Conservation (phyloP, 2,329 filamentous ascomycete genomes). For the Ceratocystis cacaofunesta region DNA sequence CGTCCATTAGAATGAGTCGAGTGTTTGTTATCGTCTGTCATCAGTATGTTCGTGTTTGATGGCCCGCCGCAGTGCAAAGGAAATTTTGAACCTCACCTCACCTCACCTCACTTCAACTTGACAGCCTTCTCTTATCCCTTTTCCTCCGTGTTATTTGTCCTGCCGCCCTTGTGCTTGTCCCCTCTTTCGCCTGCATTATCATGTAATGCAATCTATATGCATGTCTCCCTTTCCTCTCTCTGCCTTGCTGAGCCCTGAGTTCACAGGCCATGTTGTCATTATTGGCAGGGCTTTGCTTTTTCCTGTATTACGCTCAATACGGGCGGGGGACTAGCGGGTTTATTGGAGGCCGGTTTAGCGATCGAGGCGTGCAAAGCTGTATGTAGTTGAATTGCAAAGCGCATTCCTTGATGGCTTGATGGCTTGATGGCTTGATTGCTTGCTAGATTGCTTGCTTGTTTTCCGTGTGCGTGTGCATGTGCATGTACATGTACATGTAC, state of each 20-base stretch:
- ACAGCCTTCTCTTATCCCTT: not conserved
- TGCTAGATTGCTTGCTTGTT: too few relatives aligned
- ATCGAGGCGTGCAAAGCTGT: too few relatives aligned
- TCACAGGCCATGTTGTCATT: not conserved
- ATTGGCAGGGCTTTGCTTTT: not conserved
- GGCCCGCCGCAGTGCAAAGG: not conserved
- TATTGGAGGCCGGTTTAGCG: not conserved
- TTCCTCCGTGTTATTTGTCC: not conserved
- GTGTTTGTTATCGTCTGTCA: not conserved
- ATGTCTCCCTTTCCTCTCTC: not conserved
- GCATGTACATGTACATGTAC: not conserved
- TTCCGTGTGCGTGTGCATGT: not conserved
- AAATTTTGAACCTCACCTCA: not conserved
- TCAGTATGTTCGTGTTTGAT: not conserved
- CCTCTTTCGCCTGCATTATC: not conserved
- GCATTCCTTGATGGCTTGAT: too few relatives aligned
- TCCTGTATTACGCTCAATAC: not conserved
- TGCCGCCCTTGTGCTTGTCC: not conserved
- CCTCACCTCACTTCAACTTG: not conserved
- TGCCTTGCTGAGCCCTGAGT: not conserved
- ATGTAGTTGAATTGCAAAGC: too few relatives aligned
- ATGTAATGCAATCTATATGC: not conserved
- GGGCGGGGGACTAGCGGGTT: not conserved
- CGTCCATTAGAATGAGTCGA: not conserved
- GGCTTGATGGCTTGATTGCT: too few relatives aligned